phyloP scores from a whole-genome alignment of 2,329 filamentous ascomycete genomes.

The Mollisiaceae sp. region DNA sequence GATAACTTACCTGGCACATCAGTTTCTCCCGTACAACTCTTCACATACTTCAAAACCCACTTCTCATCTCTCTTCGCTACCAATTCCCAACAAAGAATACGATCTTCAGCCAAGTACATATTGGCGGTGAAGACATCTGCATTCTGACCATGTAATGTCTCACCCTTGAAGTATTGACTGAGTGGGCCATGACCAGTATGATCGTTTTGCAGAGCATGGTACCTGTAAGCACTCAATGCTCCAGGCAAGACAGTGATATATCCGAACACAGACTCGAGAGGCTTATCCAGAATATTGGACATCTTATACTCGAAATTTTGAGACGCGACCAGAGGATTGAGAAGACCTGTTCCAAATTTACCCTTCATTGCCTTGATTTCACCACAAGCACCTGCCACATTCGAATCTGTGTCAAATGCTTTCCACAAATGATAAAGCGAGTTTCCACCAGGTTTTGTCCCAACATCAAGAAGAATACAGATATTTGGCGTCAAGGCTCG shows the following conservation, averaged over 20 bases:
- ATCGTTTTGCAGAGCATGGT: constrained; percentile 95
- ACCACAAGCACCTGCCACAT: constrained; percentile 93
- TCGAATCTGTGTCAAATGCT: constrained; percentile 96
- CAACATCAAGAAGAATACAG: constrained; percentile 95
- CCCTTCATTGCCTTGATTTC: constrained; percentile 99
- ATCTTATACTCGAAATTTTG: constrained; percentile 99
- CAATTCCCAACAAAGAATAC: constrained; percentile 91
- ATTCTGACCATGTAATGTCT: constrained; percentile 93
- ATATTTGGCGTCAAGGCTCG: constrained; percentile 92
- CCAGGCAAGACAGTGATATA: constrained; percentile 98
- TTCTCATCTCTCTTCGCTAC: constrained; percentile 93
- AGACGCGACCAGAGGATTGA: constrained; percentile 94
- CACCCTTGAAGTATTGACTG: constrained; percentile 99
- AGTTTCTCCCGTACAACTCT: constrained; percentile 94
- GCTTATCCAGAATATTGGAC: constrained; percentile 98
- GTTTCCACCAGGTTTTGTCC: constrained; percentile 85
- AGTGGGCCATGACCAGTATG: constrained; percentile 92
- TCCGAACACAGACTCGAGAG: constrained; percentile 93
- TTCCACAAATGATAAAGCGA: constrained; percentile 99
- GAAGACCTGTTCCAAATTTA: constrained; percentile 76
- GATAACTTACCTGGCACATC: constrained; percentile 84
- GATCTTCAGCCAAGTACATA: constrained; percentile 90
- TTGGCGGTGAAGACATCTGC: constrained; percentile 98
- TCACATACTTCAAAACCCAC: constrained; percentile 98
- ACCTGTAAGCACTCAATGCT: constrained; percentile 92